Evolutionary conservation across 2,329 filamentous ascomycete species (phyloP), one percentile per base, ranked within the genome.

Genomic region (Amauroascus niger): DNA sequence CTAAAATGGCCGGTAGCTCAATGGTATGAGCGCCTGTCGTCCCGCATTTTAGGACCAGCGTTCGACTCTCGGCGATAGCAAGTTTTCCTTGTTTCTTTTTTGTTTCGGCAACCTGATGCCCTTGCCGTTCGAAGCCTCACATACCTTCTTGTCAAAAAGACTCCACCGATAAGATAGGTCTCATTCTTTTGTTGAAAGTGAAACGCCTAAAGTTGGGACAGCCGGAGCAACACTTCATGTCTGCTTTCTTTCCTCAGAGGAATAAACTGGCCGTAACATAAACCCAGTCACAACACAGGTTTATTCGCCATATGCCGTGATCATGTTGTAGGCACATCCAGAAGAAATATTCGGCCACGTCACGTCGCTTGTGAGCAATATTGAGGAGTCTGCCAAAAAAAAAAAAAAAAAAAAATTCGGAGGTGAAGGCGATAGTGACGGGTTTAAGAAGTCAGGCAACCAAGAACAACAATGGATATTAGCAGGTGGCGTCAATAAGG

Each of bases 11-110:
- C 37, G 37, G 9, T 51, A 32, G 37, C 35, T 9, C n/a, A 51
- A 35, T n/a, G 49, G 49, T n/a, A 43, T 37, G 14, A 20, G 33
- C 37, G 22, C 33, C 48, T 20, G 33, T 41, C 14, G 26, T n/a
- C 14, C 6, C 18, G 37, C 32, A n/a, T 13, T 44, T 22, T 2
- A 18, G 18, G 22, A 18, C 28, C 8, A 30, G 28, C 40, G 50
- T 52, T 52, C 50, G 50, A 52, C n/a, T 37, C 28, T 7, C 50
- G 22, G 14, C 16, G 30, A 37, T 22, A 30, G 20, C 30, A 49
- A 8, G 28, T 6, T 28, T 20, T 32, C n/a, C n/a, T 45, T 46
- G 32, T 32, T 33, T 33, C 16, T 46, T 46, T 35, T 14, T 8
- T 2, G 5, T 40, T 20, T 20, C 37, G 14, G 6, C 18, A 13